Base-by-base conservation (phyloP, 2,329 filamentous ascomycete genomes). In the Pezicula radicicola region DNA sequence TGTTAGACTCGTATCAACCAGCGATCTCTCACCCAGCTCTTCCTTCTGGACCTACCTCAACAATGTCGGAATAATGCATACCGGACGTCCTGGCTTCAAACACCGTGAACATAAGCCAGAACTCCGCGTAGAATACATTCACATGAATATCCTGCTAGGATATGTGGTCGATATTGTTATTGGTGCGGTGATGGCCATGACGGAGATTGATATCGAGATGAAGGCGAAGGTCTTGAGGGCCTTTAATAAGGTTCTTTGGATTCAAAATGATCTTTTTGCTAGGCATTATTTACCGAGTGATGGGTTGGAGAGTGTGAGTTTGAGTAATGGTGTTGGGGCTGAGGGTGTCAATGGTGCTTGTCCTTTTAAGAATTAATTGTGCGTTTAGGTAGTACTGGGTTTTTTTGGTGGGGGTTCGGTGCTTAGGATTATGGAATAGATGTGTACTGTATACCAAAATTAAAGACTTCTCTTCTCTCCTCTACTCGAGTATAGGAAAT, bases 201-300 rank as follows among this genome's bases (percentile, higher is more conserved):
- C 59, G 46, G 79, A 80, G 3, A 74, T 94, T 36, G 76, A 79
- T 36, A 76, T 89, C 61, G 75, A 77, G 52, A 80, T 80, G 69
- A 92, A 92, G 72, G 84, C 87, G 16, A 85, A 81, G 19, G 77
- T 93, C 4, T 78, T 92, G 44, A 88, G 87, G 66, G 89, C 89
- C 1, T 75, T 93, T 19, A 83, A 83, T 56, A 93, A 94, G 68
- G 84, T 93, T 25, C 85, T 93, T 58, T 93, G 89, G 88, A 91
- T 93, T 59, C 89, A 93, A 70, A 93, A 93, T 65, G 89, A 93
- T 68, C 76, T 93, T 28, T 89, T 93, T 67, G 87, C 88, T n/a
- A 88, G 87, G 67, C 92, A 88, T 85, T 88, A 91, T 54, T 53
- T 66, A 16, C 12, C 30, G 4, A 7, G 2, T 9, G 30, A 33